Percentiles rank a stretch among this genome's conserved stretches.
These are phyloP conservation scores for Pichia deserticola DNA, from an alignment of 805 yeast species.

Conservation along the genomic window DNA sequence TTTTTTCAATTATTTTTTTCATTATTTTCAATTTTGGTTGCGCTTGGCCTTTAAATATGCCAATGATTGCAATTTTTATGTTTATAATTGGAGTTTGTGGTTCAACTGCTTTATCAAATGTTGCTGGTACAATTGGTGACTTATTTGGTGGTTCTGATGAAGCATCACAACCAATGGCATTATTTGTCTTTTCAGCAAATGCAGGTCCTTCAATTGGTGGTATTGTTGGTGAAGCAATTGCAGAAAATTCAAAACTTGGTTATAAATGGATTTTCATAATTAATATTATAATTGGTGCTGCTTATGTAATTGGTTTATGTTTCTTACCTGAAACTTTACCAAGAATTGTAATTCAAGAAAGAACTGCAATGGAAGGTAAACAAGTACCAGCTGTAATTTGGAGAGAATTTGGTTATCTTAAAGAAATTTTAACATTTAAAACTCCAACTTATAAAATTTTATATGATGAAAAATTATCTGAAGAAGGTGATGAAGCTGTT, in stretches of 20 bases:
- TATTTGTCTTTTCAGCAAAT: constrained; percentile 29
- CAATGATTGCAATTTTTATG: constrained; percentile 29
- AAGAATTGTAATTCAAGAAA: constrained; percentile 28
- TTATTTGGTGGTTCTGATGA: constrained; percentile 28
- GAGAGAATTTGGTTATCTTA: constrained; percentile 22
- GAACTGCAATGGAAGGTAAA: constrained; percentile 22
- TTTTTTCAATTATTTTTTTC: constrained; percentile 23
- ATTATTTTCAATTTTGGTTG: constrained; percentile 28
- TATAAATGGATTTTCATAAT: constrained; percentile 29
- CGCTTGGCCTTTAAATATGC: constrained; percentile 29
- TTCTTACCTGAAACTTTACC: constrained; percentile 32
- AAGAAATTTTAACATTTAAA: constrained; percentile 13
- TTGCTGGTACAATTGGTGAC: constrained; percentile 32
- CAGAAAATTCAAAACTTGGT: constrained; percentile 24
- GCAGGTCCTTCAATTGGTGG: constrained; percentile 32
- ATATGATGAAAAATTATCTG: constrained; percentile 9
- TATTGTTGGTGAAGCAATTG: constrained; percentile 31
- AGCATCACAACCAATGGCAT: constrained; percentile 31
- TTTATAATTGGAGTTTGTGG: constrained; percentile 28
- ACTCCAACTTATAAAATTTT: constrained; percentile 14
- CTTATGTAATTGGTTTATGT: constrained; percentile 14
- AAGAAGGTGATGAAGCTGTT: constrained; percentile 17
- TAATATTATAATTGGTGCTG: constrained; percentile 27
- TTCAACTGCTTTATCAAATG: constrained; percentile 28
- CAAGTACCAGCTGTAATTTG: constrained; percentile 16